These are phyloP conservation scores for Craspedostauros australis DNA, from an alignment of 108 stramenopile species.

Conservation along the genomic window DNA sequence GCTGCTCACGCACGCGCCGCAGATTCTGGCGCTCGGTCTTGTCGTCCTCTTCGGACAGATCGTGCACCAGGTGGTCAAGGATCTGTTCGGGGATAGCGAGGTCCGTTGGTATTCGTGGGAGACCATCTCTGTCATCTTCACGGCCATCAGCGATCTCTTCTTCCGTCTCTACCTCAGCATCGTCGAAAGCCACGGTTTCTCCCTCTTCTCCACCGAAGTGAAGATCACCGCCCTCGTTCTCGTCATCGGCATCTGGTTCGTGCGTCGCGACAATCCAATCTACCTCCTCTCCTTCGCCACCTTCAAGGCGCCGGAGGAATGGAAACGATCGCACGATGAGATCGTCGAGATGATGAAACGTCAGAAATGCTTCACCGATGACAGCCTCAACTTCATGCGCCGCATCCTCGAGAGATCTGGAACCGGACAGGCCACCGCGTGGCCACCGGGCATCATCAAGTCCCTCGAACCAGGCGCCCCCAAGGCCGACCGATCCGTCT, in stretches of 20 bases:
- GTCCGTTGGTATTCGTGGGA: slow-evolving; percentile 38
- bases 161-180: slow-evolving; percentile 39
- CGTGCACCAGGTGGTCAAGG: slow-evolving; percentile 64
- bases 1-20: slow-evolving; percentile 64
- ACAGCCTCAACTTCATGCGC: slow-evolving; percentile 80
- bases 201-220: slow-evolving; percentile 65
- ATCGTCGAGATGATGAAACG: slow-evolving; percentile 87
- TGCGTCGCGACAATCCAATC: slow-evolving; percentile 75
- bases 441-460: slow-evolving; percentile 94
- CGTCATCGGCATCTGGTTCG: slow-evolving; percentile 55
- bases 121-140: slow-evolving; percentile 45
- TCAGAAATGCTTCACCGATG: slow-evolving; percentile 88
- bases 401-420: slow-evolving; percentile 87
- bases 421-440: slow-evolving; percentile 91
- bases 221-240: slow-evolving; percentile 67
- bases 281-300: slow-evolving; percentile 91
- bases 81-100: slow-evolving; percentile 52
- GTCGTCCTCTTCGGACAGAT: slow-evolving; percentile 63
- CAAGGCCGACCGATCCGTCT: slow-evolving; percentile 80
- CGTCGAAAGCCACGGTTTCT: slow-evolving; percentile 43
- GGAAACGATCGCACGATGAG: slow-evolving; percentile 87
- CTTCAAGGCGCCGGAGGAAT: slow-evolving; percentile 91
- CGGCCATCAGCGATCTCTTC: slow-evolving; percentile 52
- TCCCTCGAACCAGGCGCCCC: slow-evolving; percentile 48
- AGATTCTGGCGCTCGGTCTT: slow-evolving; percentile 55